These are phyloP conservation scores for Escallonia herrerae DNA, from an alignment of 129 eudicot species.

Conservation along the genomic window DNA sequence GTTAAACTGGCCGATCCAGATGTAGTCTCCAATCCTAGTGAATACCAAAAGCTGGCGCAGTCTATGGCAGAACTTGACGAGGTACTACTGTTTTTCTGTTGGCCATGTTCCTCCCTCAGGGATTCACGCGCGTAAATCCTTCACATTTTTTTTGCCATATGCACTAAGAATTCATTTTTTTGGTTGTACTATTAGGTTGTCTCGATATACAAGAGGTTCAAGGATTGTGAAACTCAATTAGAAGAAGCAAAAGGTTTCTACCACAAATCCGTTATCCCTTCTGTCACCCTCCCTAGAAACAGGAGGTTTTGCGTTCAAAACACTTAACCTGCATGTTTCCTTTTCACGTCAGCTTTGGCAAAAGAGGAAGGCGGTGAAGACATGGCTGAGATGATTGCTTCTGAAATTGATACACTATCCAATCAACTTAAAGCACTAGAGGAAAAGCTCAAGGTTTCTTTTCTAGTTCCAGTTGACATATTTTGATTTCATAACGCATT, in stretches of 20 bases:
- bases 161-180: conserved; percentile 3
- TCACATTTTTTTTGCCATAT: conserved; percentile 1
- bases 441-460: conserved; percentile 74
- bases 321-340: conserved; percentile 5
- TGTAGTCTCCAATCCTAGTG: conserved; percentile 84
- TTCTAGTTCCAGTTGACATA: background rate
- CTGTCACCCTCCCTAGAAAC: background rate
- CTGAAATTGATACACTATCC: conserved; percentile 64
- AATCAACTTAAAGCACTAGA: conserved; percentile 54
- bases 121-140: background rate
- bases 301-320: background rate
- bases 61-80: conserved; percentile 86
- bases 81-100: conserved; percentile 28
- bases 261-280: background rate
- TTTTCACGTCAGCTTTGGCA: conserved; percentile 50
- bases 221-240: conserved; percentile 83
- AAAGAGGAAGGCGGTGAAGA: conserved; percentile 74
- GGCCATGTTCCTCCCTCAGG: conserved; percentile 2
- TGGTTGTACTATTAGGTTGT: conserved; percentile 64
- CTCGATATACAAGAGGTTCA: conserved; percentile 62
- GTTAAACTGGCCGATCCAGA: conserved; percentile 94
- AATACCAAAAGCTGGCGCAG: conserved; percentile 90
- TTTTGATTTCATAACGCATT: background rate
- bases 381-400: conserved; percentile 90
- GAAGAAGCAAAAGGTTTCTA: conserved; percentile 90